Conservation (phyloP, 306 rosid species). For the Cucumis hystrix region DNA sequence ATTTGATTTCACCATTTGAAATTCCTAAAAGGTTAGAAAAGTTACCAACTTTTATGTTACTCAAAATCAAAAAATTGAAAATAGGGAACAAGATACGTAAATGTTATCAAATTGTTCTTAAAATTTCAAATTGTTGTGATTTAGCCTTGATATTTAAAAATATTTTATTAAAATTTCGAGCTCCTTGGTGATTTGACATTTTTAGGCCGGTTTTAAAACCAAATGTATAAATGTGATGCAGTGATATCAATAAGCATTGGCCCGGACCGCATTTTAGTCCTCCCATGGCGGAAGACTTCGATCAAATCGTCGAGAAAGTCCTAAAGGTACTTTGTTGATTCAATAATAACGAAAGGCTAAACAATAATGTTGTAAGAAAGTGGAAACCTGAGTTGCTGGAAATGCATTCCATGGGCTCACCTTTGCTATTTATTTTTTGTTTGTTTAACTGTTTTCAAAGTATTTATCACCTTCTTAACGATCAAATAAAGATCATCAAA, state of each 20-base stretch:
- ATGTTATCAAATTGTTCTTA: neutral
- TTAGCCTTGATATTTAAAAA: neutral
- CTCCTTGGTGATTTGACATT: neutral
- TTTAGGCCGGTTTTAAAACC: neutral
- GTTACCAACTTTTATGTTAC: neutral
- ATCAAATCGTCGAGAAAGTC: neutral
- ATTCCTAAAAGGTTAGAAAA: neutral
- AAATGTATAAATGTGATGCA: constrained; percentile 12
- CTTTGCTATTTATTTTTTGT: neutral
- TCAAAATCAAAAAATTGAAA: neutral
- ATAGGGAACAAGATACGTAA: neutral
- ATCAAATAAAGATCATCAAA: too few species aligned
- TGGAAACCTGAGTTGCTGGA: neutral
- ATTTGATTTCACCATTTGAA: too few species aligned
- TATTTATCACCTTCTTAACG: too few species aligned
- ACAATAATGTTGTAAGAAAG: too few species aligned
- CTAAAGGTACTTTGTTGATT: constrained; percentile 32
- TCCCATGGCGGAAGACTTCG: constrained; percentile 40
- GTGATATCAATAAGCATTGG: constrained; percentile 63
- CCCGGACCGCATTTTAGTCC: constrained; percentile 83
- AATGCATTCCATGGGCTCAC: neutral
- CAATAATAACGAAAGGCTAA: neutral
- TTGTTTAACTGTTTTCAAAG: neutral
- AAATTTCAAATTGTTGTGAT: neutral
- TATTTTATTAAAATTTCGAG: neutral